These are phyloP conservation scores for Barnettozyma botsteinii DNA, from an alignment of 805 yeast genomes.

Conservation along the genomic window DNA sequence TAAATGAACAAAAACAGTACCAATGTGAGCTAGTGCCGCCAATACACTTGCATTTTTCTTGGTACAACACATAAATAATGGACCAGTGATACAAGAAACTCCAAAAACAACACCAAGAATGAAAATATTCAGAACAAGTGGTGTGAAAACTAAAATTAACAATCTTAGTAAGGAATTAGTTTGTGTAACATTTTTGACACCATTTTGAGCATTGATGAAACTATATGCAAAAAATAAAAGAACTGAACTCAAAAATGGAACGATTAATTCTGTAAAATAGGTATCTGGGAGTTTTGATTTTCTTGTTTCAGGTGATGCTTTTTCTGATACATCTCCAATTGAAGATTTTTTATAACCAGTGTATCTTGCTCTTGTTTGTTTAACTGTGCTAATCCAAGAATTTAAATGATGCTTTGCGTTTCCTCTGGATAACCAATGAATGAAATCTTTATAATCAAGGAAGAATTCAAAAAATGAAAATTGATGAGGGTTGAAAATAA, in stretches of 20 bases:
- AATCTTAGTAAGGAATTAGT: constrained; percentile 61
- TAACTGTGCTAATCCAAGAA: constrained; percentile 77
- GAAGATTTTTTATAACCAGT: constrained; percentile 85
- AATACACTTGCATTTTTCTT: constrained; percentile 43
- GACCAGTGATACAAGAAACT: constrained; percentile 45
- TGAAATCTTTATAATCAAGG: constrained; percentile 54
- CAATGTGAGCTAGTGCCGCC: constrained; percentile 51
- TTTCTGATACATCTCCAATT: constrained; percentile 62
- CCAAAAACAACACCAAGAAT: constrained; percentile 32
- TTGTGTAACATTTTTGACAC: constrained; percentile 49
- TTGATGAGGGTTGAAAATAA: constrained; percentile 73
- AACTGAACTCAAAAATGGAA: constrained; percentile 65
- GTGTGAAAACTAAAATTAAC: constrained; percentile 43
- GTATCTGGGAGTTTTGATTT: constrained; percentile 77
- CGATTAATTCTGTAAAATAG: constrained; percentile 71
- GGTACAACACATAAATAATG: constrained; percentile 38
- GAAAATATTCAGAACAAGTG: constrained; percentile 36
- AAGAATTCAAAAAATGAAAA: constrained; percentile 65
- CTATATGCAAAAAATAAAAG: constrained; percentile 67
- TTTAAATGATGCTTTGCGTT: constrained; percentile 57
- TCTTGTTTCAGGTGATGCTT: constrained; percentile 51
- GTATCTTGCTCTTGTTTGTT: constrained; percentile 76
- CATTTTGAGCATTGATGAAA: constrained; percentile 83
- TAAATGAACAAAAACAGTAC: constrained; percentile 48
- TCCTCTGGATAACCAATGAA: constrained; percentile 80